These are phyloP conservation scores for Dryas integrifolia DNA, from an alignment of 331 rosid species.

Conservation along the genomic window DNA sequence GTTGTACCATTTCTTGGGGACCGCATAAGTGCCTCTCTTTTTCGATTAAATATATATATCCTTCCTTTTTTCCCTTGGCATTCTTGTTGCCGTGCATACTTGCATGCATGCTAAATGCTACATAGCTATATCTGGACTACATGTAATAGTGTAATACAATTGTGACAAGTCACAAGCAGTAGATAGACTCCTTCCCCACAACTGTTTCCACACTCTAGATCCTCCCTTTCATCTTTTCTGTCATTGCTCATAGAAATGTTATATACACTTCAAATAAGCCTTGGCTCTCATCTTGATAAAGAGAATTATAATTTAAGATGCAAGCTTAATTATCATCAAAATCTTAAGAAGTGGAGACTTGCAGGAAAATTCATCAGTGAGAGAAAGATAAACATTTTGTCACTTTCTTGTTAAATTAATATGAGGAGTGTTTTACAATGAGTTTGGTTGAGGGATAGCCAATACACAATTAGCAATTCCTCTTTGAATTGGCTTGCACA, in stretches of 20 bases:
- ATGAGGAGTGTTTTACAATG: neutral
- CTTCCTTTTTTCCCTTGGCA: neutral
- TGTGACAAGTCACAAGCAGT: neutral
- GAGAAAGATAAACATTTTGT: too few relatives aligned
- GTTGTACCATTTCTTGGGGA: constrained; percentile 24
- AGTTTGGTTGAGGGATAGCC: neutral
- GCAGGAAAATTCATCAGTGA: too few relatives aligned
- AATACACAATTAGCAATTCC: too few relatives aligned
- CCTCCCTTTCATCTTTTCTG: neutral
- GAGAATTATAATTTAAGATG: too few relatives aligned
- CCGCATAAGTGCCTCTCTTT: neutral
- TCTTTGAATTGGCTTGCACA: neutral
- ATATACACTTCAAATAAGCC: too few relatives aligned
- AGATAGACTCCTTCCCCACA: neutral
- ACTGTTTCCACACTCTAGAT: neutral
- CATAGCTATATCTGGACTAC: neutral
- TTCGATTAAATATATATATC: neutral
- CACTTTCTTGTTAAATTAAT: too few relatives aligned
- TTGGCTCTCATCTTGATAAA: too few relatives aligned
- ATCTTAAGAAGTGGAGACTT: too few relatives aligned
- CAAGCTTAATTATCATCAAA: too few relatives aligned
- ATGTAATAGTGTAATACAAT: neutral
- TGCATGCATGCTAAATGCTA: constrained; percentile 17
- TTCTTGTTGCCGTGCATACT: neutral
- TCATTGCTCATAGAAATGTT: neutral